phyloP scores from a whole-genome alignment of 495 filamentous ascomycete species.

The Neurospora sp. region DNA sequence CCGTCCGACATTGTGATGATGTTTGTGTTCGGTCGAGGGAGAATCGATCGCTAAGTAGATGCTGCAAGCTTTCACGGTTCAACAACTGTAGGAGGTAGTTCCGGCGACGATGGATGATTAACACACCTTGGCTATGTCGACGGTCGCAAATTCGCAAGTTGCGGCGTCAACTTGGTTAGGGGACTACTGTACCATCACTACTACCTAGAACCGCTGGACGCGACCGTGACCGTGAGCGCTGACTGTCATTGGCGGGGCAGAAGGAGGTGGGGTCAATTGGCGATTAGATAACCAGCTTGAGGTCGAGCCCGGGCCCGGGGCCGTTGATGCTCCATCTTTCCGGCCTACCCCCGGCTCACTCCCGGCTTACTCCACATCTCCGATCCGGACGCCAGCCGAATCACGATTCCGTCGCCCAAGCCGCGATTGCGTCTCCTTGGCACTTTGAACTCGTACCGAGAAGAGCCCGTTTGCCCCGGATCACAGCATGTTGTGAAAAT shows the following conservation, averaged over 20 bases:
- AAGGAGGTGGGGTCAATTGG: neutral
- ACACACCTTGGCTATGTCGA: neutral
- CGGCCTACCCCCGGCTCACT: neutral
- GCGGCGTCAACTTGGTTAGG: neutral
- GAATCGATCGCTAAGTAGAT: neutral
- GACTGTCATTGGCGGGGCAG: neutral
- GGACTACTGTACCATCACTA: neutral
- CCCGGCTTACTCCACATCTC: neutral
- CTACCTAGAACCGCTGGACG: neutral
- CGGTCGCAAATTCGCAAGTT: neutral
- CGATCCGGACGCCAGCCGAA: neutral
- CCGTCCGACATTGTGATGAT: slow-evolving; percentile 13
- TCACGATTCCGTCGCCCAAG: neutral
- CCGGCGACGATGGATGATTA: neutral
- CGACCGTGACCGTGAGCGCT: neutral
- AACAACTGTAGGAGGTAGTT: neutral
- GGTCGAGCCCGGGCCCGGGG: neutral
- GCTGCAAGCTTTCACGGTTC: neutral
- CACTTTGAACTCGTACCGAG: neutral
- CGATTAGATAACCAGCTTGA: neutral
- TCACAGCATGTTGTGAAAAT: neutral
- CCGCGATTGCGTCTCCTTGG: neutral
- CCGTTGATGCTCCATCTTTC: neutral
- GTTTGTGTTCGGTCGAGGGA: neutral
- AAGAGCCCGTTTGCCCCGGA: neutral